Evolutionary conservation across 306 rosid genomes (phyloP).

Genomic region (Dryas alaskensis): DNA sequence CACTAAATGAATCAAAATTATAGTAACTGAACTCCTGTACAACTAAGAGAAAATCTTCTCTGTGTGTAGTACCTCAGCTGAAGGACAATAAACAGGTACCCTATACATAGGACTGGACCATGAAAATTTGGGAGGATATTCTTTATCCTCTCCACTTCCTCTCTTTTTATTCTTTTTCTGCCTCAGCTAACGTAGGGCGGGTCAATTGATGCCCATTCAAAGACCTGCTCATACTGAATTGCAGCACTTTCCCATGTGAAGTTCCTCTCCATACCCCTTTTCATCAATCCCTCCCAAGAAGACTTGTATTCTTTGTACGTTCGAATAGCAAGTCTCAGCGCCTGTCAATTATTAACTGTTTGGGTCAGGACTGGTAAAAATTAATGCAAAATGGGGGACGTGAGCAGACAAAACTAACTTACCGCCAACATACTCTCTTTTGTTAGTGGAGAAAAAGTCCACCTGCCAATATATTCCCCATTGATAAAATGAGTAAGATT

Average conservation of each 20-base stretch:
- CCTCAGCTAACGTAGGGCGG: conserved; percentile 60
- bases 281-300: conserved; percentile 78
- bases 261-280: conserved; percentile 67
- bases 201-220: conserved; percentile 64
- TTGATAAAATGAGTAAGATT: conserved; percentile 23
- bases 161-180: background rate
- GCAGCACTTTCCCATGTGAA: conserved; percentile 83
- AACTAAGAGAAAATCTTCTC: background rate
- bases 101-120: background rate
- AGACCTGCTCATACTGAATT: conserved; percentile 61
- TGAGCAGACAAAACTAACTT: conserved; percentile 28
- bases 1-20: conserved; percentile 7
- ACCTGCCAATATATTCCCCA: conserved; percentile 50
- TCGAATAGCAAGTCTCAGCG: conserved; percentile 45
- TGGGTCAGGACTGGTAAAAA: background rate
- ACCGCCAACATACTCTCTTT: conserved; percentile 77
- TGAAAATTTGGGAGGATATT: background rate
- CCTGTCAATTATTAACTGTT: conserved; percentile 39
- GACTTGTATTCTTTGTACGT: conserved; percentile 60
- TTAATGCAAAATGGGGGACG: background rate
- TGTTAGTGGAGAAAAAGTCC: conserved; percentile 75
- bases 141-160: background rate
- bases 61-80: conserved; percentile 2
- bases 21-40: background rate
- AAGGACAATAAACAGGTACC: background rate